Evolutionary conservation across 352 stramenopile species (phyloP).

Genomic region (Pythium vanterpoolii): DNA sequence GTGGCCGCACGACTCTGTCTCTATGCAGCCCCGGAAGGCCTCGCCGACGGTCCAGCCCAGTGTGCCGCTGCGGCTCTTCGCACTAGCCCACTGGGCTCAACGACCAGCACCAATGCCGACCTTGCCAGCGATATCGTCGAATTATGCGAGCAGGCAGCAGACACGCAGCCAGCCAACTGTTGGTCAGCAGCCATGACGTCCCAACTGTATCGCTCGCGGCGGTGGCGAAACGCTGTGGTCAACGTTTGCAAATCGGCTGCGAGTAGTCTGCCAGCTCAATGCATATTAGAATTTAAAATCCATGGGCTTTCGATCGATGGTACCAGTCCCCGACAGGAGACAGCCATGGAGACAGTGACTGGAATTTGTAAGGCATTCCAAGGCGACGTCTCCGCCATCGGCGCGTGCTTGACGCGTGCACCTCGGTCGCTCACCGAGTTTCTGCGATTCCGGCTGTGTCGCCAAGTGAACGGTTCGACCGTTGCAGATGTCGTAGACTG

Average conservation of each 20-base stretch:
- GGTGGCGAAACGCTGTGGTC: conserved; percentile 21
- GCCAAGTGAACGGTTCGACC: not conserved
- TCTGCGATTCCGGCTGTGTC: conserved; percentile 3
- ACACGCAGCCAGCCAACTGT: conserved; percentile 34
- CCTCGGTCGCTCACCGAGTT: conserved; percentile 9
- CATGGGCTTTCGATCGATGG: not conserved
- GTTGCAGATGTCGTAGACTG: conserved; percentile 12
- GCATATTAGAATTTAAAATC: conserved; percentile 27
- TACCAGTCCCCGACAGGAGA: not conserved
- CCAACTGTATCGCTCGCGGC: conserved; percentile 22
- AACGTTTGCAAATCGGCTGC: conserved; percentile 34
- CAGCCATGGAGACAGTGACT: not conserved
- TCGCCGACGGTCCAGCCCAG: conserved; percentile 10
- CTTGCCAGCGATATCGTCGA: not conserved
- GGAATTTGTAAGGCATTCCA: conserved; percentile 14
- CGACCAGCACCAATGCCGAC: not conserved
- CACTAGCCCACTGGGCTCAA: not conserved
- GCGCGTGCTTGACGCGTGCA: conserved; percentile 1
- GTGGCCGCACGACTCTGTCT: conserved; percentile 7
- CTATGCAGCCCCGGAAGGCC: not conserved
- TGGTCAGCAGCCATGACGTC: conserved; percentile 32
- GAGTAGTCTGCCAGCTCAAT: conserved; percentile 30
- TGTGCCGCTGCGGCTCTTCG: conserved; percentile 1
- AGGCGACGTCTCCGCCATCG: conserved; percentile 12
- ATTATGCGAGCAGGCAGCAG: not conserved